phyloP scores from a whole-genome alignment of 768 basidiomycete species.

The Leccinum uliginosum region DNA sequence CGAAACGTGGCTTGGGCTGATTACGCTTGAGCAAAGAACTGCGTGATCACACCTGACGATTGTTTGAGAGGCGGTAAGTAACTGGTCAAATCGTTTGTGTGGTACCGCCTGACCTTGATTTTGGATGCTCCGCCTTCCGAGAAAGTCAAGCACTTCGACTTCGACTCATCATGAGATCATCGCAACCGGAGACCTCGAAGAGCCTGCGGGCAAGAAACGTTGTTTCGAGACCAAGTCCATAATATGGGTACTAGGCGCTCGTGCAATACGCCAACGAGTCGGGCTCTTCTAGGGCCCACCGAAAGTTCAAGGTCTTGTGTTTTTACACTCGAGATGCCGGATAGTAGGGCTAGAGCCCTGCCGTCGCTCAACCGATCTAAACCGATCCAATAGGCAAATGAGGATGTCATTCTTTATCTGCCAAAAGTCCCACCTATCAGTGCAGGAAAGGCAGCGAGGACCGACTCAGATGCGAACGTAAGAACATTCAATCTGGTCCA shows the following conservation, averaged over 20 bases:
- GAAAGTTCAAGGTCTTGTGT: slow-evolving; percentile 20
- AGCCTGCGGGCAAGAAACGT: slow-evolving; percentile 33
- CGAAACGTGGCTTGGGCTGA: too few species aligned
- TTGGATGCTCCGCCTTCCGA: too few species aligned
- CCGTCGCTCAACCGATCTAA: not conserved
- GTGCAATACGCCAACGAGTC: slow-evolving; percentile 22
- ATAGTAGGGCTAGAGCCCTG: not conserved
- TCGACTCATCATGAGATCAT: slow-evolving; percentile 20
- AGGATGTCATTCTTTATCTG: slow-evolving; percentile 26
- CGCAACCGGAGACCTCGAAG: slow-evolving; percentile 19
- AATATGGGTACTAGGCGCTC: slow-evolving; percentile 25
- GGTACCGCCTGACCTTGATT: too few species aligned
- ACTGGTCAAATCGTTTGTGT: too few species aligned
- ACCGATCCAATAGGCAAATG: slow-evolving; percentile 25
- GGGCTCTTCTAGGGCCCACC: slow-evolving; percentile 14
- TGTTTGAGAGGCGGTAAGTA: too few species aligned
- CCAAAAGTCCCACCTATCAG: slow-evolving; percentile 17
- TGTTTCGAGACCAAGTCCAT: slow-evolving; percentile 28
- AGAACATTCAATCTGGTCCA: slow-evolving; percentile 17
- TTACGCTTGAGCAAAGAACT: too few species aligned
- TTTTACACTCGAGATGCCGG: slow-evolving; percentile 23
- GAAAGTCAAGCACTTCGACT: too few species aligned
- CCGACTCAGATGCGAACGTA: slow-evolving; percentile 29
- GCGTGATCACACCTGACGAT: too few species aligned
- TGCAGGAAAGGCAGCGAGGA: slow-evolving; percentile 40